A percentile compares a stretch with the other conserved stretches of the same genome.
These are phyloP conservation scores for Coemansia sp. DNA, from an alignment of 192 early-diverging fungal genomes.

Conservation along the genomic window DNA sequence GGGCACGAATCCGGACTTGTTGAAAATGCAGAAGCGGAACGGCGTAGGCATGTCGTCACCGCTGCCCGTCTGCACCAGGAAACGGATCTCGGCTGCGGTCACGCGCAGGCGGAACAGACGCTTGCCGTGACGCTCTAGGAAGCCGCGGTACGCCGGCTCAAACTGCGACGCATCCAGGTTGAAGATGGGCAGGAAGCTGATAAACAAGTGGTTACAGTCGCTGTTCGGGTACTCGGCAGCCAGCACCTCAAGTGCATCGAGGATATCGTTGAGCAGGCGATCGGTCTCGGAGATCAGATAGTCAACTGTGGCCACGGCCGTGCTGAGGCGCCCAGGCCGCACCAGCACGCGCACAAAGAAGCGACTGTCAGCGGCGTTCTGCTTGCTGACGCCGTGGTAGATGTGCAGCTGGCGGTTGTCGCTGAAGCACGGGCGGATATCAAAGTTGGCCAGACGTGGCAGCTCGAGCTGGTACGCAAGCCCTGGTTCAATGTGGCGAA, in stretches of 20 bases:
- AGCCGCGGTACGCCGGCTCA: conserved; percentile 79
- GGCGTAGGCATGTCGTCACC: conserved; percentile 66
- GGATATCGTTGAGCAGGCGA: conserved; percentile 86
- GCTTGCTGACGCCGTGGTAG: conserved; percentile 93
- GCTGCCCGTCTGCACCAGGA: conserved; percentile 76
- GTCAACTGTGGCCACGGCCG: conserved; percentile 82
- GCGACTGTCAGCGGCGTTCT: conserved; percentile 89
- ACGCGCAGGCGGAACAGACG: conserved; percentile 92
- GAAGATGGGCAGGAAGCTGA: conserved; percentile 99
- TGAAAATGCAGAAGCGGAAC: conserved; percentile 88
- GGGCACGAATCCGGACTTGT: conserved; percentile 88
- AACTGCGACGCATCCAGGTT: conserved; percentile 81
- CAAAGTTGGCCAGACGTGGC: conserved; percentile 88
- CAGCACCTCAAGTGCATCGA: conserved; percentile 95
- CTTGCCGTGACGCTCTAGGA: conserved; percentile 92
- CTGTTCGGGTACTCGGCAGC: conserved; percentile 87
- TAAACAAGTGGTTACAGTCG: conserved; percentile 98
- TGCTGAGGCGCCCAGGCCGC: conserved; percentile 82
- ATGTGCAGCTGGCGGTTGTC: conserved; percentile 95
- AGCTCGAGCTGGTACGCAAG: conserved; percentile 98
- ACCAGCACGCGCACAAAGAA: conserved; percentile 99
- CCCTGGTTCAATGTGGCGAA: conserved; percentile 97
- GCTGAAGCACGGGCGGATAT: conserved; percentile 92
- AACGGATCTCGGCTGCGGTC: conserved; percentile 95
- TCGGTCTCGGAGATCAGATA: conserved; percentile 96